A percentile compares a stretch with the other conserved stretches of the same genome.
These are phyloP conservation scores for Hypoxylon sp. DNA, from an alignment of 2,329 filamentous ascomycete species.

Conservation along the genomic window DNA sequence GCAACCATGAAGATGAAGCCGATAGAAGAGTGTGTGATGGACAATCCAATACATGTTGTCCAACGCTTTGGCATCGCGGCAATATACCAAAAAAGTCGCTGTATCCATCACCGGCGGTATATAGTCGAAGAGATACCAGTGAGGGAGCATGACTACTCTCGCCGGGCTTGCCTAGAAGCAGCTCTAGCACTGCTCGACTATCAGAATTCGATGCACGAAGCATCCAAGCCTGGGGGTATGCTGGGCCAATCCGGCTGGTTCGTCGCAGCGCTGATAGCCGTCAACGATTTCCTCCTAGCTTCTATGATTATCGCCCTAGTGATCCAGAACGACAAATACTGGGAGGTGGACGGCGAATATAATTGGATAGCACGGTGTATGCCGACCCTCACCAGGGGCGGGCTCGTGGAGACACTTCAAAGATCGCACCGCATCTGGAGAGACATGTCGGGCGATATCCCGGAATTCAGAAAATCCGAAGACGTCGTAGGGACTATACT, in stretches of 20 bases:
- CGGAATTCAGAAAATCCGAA: conserved; percentile 63
- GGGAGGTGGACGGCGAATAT: conserved; percentile 54
- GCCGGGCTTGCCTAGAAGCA: conserved; percentile 65
- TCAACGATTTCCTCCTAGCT: conserved; percentile 74
- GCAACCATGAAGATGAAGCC: conserved; percentile 64
- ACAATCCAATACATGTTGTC: conserved; percentile 63
- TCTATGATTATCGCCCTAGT: conserved; percentile 72
- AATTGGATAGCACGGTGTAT: conserved; percentile 56
- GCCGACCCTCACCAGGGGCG: conserved; percentile 56
- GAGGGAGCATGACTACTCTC: conserved; percentile 67
- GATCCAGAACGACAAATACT: conserved; percentile 61
- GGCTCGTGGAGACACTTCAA: conserved; percentile 59
- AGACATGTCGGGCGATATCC: conserved; percentile 56
- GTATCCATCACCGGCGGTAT: conserved; percentile 69
- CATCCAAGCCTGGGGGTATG: conserved; percentile 67
- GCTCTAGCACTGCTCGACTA: conserved; percentile 64
- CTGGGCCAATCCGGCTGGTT: conserved; percentile 70
- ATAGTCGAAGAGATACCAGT: conserved; percentile 60
- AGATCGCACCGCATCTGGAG: conserved; percentile 63
- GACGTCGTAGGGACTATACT: conserved; percentile 64
- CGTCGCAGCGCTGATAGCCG: conserved; percentile 65
- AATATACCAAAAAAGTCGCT: conserved; percentile 69
- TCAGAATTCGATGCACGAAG: conserved; percentile 64
- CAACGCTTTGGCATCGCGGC: conserved; percentile 68
- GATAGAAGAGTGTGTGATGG: conserved; percentile 65